Evolutionary conservation across 2,329 filamentous ascomycete species (phyloP).

Genomic region (Ceratocystis harringtonii): DNA sequence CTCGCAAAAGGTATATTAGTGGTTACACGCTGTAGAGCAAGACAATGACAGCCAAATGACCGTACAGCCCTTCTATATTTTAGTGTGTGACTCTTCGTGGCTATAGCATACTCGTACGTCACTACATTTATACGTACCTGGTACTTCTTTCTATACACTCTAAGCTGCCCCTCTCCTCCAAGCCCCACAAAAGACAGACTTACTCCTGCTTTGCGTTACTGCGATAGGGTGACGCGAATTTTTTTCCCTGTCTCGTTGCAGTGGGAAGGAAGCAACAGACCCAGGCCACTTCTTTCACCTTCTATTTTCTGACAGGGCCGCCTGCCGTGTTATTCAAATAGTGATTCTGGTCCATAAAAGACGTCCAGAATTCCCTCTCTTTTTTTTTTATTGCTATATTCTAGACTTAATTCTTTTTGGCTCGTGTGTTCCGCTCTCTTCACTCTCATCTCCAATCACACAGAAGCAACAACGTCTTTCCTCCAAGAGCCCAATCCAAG

Average conservation of each 20-base stretch:
- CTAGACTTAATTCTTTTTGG: background rate
- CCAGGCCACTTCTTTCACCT: background rate
- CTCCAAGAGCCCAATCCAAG: background rate
- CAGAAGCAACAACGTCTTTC: background rate
- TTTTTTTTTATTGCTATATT: conserved; percentile 4
- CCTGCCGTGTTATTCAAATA: background rate
- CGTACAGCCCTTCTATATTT: too few species aligned
- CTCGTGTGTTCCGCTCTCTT: background rate
- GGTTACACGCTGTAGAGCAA: too few species aligned
- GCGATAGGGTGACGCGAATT: background rate
- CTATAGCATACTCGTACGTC: background rate
- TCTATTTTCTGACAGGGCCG: conserved; percentile 5
- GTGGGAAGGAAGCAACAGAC: background rate
- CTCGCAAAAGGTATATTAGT: background rate
- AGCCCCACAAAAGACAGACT: background rate
- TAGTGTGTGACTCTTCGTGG: background rate
- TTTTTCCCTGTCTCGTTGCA: background rate
- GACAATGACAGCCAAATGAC: too few species aligned
- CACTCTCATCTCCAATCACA: background rate
- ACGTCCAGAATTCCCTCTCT: background rate
- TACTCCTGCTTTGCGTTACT: background rate
- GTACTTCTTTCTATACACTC: background rate
- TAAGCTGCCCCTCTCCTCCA: background rate
- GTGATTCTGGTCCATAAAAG: conserved; percentile 6
- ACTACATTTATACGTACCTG: too few species aligned